A percentile compares a stretch with the other conserved stretches of the same genome.
phyloP scores from a whole-genome alignment of 2,329 filamentous ascomycete species.

The Graphilbum sp. region DNA sequence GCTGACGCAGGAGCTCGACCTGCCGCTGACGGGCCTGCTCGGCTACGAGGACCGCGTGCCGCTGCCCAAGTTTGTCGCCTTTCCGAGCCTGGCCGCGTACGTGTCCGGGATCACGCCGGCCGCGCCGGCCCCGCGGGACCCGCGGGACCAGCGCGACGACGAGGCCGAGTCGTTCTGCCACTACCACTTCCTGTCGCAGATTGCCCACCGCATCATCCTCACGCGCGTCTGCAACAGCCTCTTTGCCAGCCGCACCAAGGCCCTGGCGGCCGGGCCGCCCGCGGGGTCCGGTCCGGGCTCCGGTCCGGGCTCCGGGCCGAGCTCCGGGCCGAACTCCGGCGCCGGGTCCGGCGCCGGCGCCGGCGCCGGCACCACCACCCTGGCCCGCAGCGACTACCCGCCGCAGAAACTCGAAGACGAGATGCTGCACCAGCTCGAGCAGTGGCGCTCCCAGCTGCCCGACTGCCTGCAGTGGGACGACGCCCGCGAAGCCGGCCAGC shows the following conservation, averaged over 20 bases:
- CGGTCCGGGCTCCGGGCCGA: background rate
- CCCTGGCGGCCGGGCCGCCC: constrained; percentile 4
- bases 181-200: constrained; percentile 39
- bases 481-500: background rate
- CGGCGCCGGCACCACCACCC: constrained; percentile 6
- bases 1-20: constrained; percentile 34
- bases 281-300: background rate
- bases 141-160: constrained; percentile 22
- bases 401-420: constrained; percentile 31
- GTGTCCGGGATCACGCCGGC: background rate
- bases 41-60: constrained; percentile 34
- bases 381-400: constrained; percentile 19
- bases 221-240: constrained; percentile 32
- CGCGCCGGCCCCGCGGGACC: too few relatives aligned
- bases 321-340: too few relatives aligned
- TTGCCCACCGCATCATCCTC: constrained; percentile 37
- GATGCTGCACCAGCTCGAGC: constrained; percentile 36
- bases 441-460: constrained; percentile 35
- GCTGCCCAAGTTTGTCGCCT: constrained; percentile 28
- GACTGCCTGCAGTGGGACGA: constrained; percentile 7
- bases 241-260: constrained; percentile 9
- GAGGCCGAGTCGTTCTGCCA: constrained; percentile 40
- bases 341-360: constrained; percentile 2
- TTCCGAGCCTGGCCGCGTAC: constrained; percentile 5
- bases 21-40: constrained; percentile 31